These are phyloP conservation scores for Xylariaceae sp. DNA, from an alignment of 2,329 filamentous ascomycete genomes.

Conservation along the genomic window DNA sequence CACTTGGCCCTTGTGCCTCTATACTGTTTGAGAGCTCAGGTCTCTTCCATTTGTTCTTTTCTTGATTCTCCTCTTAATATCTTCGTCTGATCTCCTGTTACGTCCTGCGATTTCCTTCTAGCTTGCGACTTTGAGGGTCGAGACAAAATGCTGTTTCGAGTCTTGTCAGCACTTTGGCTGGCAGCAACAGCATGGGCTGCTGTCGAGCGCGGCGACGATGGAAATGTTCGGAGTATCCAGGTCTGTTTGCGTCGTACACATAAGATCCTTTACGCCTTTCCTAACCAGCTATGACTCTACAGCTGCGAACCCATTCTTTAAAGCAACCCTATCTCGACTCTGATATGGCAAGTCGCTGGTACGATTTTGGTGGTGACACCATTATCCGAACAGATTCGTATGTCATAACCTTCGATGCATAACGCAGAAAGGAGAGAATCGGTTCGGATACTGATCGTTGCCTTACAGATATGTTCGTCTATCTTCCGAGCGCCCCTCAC, in stretches of 20 bases:
- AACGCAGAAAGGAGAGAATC: background rate
- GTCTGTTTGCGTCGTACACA: conserved; percentile 50
- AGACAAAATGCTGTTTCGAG: conserved; percentile 41
- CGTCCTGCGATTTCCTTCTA: conserved; percentile 7
- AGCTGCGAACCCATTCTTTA: conserved; percentile 89
- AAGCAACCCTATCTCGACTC: conserved; percentile 95
- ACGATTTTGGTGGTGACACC: conserved; percentile 96
- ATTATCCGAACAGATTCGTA: conserved; percentile 77
- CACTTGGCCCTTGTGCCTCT: conserved; percentile 20
- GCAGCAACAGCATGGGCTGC: conserved; percentile 47
- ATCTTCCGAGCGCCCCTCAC: conserved; percentile 87
- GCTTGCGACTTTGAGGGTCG: conserved; percentile 21
- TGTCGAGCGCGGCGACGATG: conserved; percentile 51
- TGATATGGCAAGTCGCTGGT: conserved; percentile 98
- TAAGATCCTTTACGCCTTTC: background rate
- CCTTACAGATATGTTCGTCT: conserved; percentile 82
- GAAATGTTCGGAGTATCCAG: conserved; percentile 67
- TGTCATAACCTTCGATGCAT: conserved; percentile 36
- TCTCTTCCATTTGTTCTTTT: conserved; percentile 24
- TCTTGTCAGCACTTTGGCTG: conserved; percentile 44
- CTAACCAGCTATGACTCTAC: conserved; percentile 29
- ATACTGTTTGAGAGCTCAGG: conserved; percentile 10
- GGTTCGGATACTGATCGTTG: conserved; percentile 33
- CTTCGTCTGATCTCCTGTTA: conserved; percentile 18
- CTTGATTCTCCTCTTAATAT: conserved; percentile 26